These are phyloP conservation scores for Phoma sp. DNA, from an alignment of 2,329 filamentous ascomycete species.

Conservation along the genomic window DNA sequence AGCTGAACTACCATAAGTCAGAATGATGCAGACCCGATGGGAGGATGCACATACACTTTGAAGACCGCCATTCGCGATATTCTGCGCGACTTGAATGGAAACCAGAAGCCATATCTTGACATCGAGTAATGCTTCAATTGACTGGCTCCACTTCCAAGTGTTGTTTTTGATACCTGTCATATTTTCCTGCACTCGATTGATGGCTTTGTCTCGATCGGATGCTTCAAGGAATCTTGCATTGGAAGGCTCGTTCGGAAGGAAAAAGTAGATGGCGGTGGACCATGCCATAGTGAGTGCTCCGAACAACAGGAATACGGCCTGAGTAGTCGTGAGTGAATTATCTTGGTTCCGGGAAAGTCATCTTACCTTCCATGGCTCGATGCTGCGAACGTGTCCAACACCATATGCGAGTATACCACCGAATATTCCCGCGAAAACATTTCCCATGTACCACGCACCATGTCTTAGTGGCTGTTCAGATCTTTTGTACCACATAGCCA, in stretches of 20 bases:
- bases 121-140: constrained; percentile 52
- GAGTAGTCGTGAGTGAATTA: not conserved
- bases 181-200: constrained; percentile 51
- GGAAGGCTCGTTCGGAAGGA: constrained; percentile 58
- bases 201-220: constrained; percentile 25
- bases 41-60: constrained; percentile 23
- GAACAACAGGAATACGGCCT: constrained; percentile 62
- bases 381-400: constrained; percentile 56
- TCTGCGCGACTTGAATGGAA: constrained; percentile 37
- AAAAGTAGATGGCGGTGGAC: constrained; percentile 53
- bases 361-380: constrained; percentile 32
- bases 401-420: constrained; percentile 63
- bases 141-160: constrained; percentile 52
- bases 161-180: constrained; percentile 57
- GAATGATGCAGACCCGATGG: not conserved
- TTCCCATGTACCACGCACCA: constrained; percentile 51
- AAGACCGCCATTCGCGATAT: constrained; percentile 37
- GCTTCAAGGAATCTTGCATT: constrained; percentile 19
- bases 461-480: constrained; percentile 65
- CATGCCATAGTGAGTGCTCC: constrained; percentile 37
- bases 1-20: constrained; percentile 24
- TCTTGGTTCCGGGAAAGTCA: constrained; percentile 21
- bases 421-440: constrained; percentile 60
- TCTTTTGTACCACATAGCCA: constrained; percentile 68
- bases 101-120: constrained; percentile 46